A percentile compares a stretch with the other conserved stretches of the same genome.
Conservation (phyloP, 352 stramenopile genomes). For the Phytophthora nicotianae region DNA sequence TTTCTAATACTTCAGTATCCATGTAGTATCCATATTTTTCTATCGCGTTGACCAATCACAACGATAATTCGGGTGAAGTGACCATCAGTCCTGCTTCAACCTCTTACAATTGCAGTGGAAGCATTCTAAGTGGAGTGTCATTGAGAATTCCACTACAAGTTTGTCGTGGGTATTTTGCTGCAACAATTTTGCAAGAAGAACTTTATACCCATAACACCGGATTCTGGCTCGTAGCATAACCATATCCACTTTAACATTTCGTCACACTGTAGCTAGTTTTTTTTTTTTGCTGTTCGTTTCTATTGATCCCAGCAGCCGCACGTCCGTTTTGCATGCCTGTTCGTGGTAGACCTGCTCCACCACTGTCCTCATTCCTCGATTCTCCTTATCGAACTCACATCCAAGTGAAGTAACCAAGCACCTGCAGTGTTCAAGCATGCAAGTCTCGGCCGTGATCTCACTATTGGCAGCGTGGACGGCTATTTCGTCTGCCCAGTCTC, state of each 20-base stretch:
- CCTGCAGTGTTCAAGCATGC: slow-evolving; percentile 26
- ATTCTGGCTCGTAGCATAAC: slow-evolving; percentile 1
- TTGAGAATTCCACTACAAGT: background rate
- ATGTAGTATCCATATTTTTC: too few relatives aligned
- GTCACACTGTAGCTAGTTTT: slow-evolving; percentile 5
- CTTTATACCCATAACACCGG: slow-evolving; percentile 11
- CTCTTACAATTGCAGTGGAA: too few relatives aligned
- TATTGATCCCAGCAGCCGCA: slow-evolving; percentile 13
- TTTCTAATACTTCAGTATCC: too few relatives aligned
- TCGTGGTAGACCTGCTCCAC: background rate
- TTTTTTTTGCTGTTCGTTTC: slow-evolving; percentile 31
- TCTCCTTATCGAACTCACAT: slow-evolving; percentile 17
- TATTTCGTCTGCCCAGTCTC: slow-evolving; percentile 33
- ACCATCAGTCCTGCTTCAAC: too few relatives aligned
- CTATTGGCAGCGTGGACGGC: slow-evolving; percentile 13
- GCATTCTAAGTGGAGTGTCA: too few relatives aligned
- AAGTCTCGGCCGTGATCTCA: slow-evolving; percentile 5
- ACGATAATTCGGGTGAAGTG: background rate
- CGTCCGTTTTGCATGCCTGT: slow-evolving; percentile 1
- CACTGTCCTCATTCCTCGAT: slow-evolving; percentile 16
- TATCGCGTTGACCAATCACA: too few relatives aligned
- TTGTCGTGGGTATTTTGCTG: background rate
- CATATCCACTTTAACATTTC: slow-evolving; percentile 18
- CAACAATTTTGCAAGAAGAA: background rate
- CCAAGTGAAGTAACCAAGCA: slow-evolving; percentile 13